Conservation (phyloP, 176 grass and related monocot genomes). For the Themeda triandra region DNA sequence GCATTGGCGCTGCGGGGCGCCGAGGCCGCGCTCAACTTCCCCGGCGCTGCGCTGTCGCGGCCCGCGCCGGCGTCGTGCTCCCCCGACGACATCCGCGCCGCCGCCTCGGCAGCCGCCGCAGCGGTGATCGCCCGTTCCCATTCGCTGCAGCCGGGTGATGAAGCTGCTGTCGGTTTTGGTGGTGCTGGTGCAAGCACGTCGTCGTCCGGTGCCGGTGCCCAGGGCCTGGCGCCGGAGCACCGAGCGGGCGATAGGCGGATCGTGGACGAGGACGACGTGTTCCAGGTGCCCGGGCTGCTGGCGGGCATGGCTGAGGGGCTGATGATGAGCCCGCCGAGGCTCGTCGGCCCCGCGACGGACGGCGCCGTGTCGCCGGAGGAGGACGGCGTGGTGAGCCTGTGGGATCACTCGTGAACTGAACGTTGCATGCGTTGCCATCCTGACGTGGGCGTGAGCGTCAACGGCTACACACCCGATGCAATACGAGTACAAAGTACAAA, state of each 20-base stretch:
- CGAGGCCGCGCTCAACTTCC: conserved; percentile 69
- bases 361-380: background rate
- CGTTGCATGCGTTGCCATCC: background rate
- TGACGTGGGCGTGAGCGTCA: background rate
- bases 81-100: conserved; percentile 49
- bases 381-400: conserved; percentile 39
- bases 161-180: background rate
- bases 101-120: conserved; percentile 2
- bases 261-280: conserved; percentile 76
- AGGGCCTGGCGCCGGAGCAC: background rate
- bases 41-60: conserved; percentile 7
- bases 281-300: conserved; percentile 67
- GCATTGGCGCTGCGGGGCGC: conserved; percentile 65
- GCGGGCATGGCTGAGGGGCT: conserved; percentile 81
- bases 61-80: conserved; percentile 35
- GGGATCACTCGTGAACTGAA: conserved; percentile 34
- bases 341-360: conserved; percentile 26
- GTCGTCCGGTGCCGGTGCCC: background rate
- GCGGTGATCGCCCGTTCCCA: background rate
- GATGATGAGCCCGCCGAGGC: conserved; percentile 82
- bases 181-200: background rate
- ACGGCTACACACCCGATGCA: background rate
- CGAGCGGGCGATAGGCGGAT: background rate
- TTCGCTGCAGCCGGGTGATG: background rate
- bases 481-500: no score